Evolutionary conservation across 78 protist species (phyloP).

Genomic region (Bigelowiella natans): DNA sequence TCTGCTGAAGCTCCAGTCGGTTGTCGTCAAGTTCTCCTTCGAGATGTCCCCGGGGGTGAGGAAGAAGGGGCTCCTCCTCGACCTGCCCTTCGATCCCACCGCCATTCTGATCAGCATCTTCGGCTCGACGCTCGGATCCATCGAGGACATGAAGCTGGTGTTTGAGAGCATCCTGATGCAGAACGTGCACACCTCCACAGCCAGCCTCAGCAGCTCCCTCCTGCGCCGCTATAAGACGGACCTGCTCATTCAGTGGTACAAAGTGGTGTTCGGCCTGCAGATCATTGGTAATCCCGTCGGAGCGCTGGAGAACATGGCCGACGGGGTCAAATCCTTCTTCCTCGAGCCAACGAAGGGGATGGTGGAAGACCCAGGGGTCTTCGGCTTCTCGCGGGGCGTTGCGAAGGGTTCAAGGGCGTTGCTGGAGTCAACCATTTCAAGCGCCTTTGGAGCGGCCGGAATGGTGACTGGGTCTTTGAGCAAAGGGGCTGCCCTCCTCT

Average conservation of each 20-base stretch:
- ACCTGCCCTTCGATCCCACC: neutral
- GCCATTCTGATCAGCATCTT: neutral
- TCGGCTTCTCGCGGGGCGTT: neutral
- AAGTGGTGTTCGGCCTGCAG: neutral
- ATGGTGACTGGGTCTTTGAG: neutral
- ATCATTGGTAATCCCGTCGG: neutral
- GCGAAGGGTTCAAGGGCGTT: neutral
- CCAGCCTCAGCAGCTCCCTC: neutral
- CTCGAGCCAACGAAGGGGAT: neutral
- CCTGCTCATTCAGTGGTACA: neutral
- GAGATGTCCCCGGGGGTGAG: neutral
- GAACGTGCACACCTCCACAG: neutral
- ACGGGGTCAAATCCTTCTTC: neutral
- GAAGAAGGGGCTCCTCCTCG: neutral
- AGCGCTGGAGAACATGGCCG: neutral
- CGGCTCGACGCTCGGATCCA: neutral
- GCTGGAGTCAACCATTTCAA: neutral
- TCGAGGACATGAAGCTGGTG: neutral
- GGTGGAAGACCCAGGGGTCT: neutral
- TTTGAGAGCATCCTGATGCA: neutral
- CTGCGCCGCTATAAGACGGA: neutral
- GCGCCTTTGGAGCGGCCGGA: neutral
- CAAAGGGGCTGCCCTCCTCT: neutral
- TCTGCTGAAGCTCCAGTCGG: neutral
- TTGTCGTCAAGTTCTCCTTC: neutral